Percentiles rank a stretch among this genome's conserved stretches.
Evolutionary conservation across 257 asterid species (phyloP).

Genomic region (Petunia axillaris): DNA sequence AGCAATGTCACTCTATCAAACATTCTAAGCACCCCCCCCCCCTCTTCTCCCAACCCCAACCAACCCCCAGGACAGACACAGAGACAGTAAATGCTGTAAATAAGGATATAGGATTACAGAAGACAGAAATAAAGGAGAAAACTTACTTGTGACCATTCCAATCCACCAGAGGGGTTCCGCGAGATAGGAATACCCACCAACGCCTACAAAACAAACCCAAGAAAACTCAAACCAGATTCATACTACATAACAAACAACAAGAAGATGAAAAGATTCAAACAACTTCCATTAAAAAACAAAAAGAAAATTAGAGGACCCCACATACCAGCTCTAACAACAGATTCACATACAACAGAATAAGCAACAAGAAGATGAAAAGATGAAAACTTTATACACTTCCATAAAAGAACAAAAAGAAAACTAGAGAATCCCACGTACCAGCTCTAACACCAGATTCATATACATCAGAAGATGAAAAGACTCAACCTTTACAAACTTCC

Average conservation of each 20-base stretch:
- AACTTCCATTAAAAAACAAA: neutral
- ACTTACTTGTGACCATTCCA: constrained; percentile 86
- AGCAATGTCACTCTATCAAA: neutral
- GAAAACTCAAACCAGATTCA: constrained; percentile 18
- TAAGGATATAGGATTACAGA: neutral
- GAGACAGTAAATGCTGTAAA: neutral
- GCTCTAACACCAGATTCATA: no score
- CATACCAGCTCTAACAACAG: constrained; percentile 78
- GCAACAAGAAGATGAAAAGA: no score
- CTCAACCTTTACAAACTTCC: no score
- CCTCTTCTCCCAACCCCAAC: neutral
- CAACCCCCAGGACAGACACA: neutral
- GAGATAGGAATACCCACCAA: constrained; percentile 81
- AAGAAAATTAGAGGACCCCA: neutral
- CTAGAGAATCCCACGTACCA: no score
- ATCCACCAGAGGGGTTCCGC: constrained; percentile 93
- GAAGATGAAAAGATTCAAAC: neutral
- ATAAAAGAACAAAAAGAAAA: no score
- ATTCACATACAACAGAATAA: neutral
- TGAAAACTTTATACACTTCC: no score
- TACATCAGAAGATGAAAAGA: no score
- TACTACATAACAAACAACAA: neutral
- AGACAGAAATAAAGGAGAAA: neutral
- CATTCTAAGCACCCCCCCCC: neutral
- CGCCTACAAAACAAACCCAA: constrained; percentile 48